phyloP scores from a whole-genome alignment of 805 yeast genomes.

The Hagleromyces aurorensis region DNA sequence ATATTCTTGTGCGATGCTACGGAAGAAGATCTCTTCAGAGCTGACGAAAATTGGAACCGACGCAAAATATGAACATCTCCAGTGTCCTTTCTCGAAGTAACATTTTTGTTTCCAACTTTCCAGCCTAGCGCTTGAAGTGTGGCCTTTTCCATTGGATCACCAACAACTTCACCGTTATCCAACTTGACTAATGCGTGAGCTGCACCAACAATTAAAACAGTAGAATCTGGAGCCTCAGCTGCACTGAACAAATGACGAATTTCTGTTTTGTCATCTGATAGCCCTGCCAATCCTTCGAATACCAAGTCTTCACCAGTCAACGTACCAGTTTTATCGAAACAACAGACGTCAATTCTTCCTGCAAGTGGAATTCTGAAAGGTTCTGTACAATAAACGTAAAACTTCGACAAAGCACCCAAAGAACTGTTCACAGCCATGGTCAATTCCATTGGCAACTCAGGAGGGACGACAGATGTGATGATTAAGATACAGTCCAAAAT shows the following conservation, averaged over 20 bases:
- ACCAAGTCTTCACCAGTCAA: slow-evolving; percentile 93
- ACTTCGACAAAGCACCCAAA: slow-evolving; percentile 77
- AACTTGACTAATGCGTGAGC: slow-evolving; percentile 93
- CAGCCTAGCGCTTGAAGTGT: slow-evolving; percentile 83
- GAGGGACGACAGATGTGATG: slow-evolving; percentile 96
- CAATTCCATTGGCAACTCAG: slow-evolving; percentile 97
- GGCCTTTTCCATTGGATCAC: slow-evolving; percentile 99
- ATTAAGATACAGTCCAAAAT: slow-evolving; percentile 93
- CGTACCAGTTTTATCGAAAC: slow-evolving; percentile 98
- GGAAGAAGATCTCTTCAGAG: slow-evolving; percentile 90
- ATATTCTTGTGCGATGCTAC: slow-evolving; percentile 53
- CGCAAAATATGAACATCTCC: slow-evolving; percentile 66
- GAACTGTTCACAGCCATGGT: slow-evolving; percentile 97
- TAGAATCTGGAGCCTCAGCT: slow-evolving; percentile 59
- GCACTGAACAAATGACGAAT: slow-evolving; percentile 44
- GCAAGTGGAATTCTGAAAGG: slow-evolving; percentile 97
- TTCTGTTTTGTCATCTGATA: slow-evolving; percentile 38
- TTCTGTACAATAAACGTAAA: slow-evolving; percentile 91
- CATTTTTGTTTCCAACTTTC: slow-evolving; percentile 72
- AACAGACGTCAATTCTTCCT: slow-evolving; percentile 96
- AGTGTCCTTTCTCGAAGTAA: slow-evolving; percentile 41
- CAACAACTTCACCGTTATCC: slow-evolving; percentile 96
- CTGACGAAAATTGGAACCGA: slow-evolving; percentile 95
- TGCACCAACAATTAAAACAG: slow-evolving; percentile 75
- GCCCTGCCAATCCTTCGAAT: slow-evolving; percentile 93